Conservation (phyloP, 2,329 filamentous ascomycete genomes). For the Geosmithia flava region DNA sequence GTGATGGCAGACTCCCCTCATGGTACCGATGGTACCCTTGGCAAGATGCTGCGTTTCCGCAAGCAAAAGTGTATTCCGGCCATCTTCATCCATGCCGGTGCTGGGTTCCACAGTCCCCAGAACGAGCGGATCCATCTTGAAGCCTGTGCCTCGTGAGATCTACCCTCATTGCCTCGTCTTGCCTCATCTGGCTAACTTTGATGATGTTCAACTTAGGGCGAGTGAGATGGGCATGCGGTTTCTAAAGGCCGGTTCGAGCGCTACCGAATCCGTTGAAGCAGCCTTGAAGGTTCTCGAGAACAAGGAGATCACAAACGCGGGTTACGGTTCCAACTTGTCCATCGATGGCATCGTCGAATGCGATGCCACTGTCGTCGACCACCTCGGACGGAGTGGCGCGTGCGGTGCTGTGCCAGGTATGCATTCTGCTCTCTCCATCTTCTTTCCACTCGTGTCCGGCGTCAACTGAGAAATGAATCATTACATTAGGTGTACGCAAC, state of each 20-base stretch:
- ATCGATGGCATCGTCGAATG: conserved; percentile 88
- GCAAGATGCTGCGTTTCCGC: conserved; percentile 23
- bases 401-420: conserved; percentile 82
- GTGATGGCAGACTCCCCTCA: conserved; percentile 36
- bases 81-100: conserved; percentile 92
- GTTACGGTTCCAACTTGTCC: conserved; percentile 88
- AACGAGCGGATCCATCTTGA: conserved; percentile 78
- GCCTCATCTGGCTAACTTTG: background rate
- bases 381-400: conserved; percentile 81
- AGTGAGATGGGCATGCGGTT: conserved; percentile 74
- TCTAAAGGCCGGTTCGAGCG: conserved; percentile 64
- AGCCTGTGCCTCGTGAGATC: conserved; percentile 73
- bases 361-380: conserved; percentile 87
- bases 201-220: conserved; percentile 41
- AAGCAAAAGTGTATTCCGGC: conserved; percentile 40
- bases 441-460: background rate
- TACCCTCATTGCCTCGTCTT: background rate
- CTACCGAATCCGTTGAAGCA: conserved; percentile 80
- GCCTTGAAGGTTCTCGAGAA: conserved; percentile 84
- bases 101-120: conserved; percentile 79
- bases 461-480: background rate
- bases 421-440: conserved; percentile 14
- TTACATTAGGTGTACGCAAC: conserved; percentile 69
- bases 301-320: conserved; percentile 90
- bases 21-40: conserved; percentile 26